These are phyloP conservation scores for Ogataea angusta DNA, from an alignment of 805 yeast genomes.

Conservation along the genomic window DNA sequence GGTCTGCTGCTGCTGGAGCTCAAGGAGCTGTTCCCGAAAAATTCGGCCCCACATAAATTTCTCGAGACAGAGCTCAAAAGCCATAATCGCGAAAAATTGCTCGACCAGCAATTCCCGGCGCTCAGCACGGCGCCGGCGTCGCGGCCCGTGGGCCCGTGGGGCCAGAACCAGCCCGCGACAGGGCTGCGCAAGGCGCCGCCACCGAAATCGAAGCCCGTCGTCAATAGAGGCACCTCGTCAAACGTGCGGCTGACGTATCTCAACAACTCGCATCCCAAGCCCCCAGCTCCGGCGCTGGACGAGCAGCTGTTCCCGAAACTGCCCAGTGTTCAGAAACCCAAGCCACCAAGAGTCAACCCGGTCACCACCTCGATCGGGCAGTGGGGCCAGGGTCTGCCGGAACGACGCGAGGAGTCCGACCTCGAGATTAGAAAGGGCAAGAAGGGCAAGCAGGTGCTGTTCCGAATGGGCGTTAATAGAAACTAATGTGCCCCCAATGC, in stretches of 20 bases:
- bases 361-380: slow-evolving; percentile 28
- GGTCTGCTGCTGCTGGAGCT: slow-evolving; percentile 58
- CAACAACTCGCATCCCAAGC: slow-evolving; percentile 1
- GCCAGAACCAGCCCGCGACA: neutral
- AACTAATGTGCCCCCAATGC: neutral
- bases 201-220: slow-evolving; percentile 5
- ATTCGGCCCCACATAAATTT: slow-evolving; percentile 42
- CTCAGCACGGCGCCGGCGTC: slow-evolving; percentile 23
- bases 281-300: slow-evolving; percentile 12
- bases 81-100: slow-evolving; percentile 22
- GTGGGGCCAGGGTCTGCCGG: slow-evolving; percentile 30
- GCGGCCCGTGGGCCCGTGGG: slow-evolving; percentile 8
- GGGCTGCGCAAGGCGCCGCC: neutral
- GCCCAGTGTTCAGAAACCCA: slow-evolving; percentile 39
- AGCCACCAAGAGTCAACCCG: slow-evolving; percentile 60
- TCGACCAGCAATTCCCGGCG: slow-evolving; percentile 47
- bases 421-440: slow-evolving; percentile 33
- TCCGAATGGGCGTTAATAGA: slow-evolving; percentile 44
- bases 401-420: slow-evolving; percentile 10
- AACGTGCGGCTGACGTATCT: slow-evolving; percentile 16
- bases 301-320: slow-evolving; percentile 32
- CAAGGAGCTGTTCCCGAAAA: slow-evolving; percentile 50
- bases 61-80: slow-evolving; percentile 32
- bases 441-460: slow-evolving; percentile 53
- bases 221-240: slow-evolving; percentile 11